phyloP scores from a whole-genome alignment of 768 basidiomycete genomes.

The Polyporus arcularius region DNA sequence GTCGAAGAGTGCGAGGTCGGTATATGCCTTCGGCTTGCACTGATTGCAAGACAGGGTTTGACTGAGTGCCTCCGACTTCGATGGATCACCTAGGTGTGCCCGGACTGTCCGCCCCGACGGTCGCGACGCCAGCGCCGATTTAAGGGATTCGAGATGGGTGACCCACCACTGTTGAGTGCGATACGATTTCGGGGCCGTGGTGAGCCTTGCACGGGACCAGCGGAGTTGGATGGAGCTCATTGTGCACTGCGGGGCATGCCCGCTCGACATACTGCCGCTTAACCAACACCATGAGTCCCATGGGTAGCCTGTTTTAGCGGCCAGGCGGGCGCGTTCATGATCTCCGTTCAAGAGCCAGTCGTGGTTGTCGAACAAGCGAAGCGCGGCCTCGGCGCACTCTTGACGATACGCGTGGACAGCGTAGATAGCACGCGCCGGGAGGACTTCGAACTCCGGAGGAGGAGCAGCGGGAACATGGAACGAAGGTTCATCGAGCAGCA shows the following conservation, averaged over 20 bases:
- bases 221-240: too few species aligned
- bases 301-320: too few species aligned
- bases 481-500: background rate
- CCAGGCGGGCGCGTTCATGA: background rate
- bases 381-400: conserved; percentile 4
- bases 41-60: background rate
- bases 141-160: background rate
- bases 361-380: background rate
- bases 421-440: conserved; percentile 1
- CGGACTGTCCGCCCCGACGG: background rate
- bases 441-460: background rate
- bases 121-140: background rate
- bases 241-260: too few species aligned
- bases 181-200: too few species aligned
- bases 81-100: background rate
- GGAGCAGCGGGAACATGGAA: background rate
- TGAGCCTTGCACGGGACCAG: too few species aligned
- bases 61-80: background rate
- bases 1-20: background rate
- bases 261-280: too few species aligned
- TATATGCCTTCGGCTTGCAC: background rate
- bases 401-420: background rate
- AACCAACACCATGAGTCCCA: too few species aligned
- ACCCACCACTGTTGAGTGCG: too few species aligned
- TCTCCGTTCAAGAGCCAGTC: background rate